A percentile compares a stretch with the other conserved stretches of the same genome.
Evolutionary conservation across 2,329 filamentous ascomycete genomes (phyloP).

Genomic region (Aspergillus luchuensis): DNA sequence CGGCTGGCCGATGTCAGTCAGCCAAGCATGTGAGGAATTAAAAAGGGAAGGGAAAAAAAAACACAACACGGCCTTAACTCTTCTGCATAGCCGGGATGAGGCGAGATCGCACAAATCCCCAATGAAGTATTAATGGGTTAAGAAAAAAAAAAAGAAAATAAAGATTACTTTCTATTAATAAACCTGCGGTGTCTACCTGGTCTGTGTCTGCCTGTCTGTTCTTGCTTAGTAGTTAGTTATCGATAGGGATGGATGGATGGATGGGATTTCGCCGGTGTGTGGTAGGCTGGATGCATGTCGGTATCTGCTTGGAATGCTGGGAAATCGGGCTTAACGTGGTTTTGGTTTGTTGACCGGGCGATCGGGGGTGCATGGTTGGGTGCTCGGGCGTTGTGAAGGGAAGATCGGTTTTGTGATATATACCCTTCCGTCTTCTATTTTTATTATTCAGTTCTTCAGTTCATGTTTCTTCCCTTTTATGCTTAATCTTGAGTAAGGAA

Average conservation of each 20-base stretch:
- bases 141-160: not conserved
- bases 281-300: not conserved
- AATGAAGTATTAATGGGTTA: not conserved
- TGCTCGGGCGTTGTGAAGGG: slow-evolving; percentile 5
- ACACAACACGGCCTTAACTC: not conserved
- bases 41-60: too few relatives aligned
- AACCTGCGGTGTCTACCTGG: slow-evolving; percentile 5
- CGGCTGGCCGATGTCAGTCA: slow-evolving; percentile 6
- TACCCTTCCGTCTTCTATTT: not conserved
- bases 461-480: not conserved
- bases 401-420: not conserved
- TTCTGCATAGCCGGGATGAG: not conserved
- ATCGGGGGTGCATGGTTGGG: slow-evolving; percentile 9
- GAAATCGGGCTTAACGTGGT: slow-evolving; percentile 8
- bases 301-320: slow-evolving; percentile 8
- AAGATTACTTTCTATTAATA: slow-evolving; percentile 4
- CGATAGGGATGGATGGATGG: not conserved
- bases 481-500: not conserved
- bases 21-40: not conserved
- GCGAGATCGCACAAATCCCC: slow-evolving; percentile 2
- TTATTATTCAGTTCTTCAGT: not conserved
- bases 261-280: not conserved
- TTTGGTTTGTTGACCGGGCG: slow-evolving; percentile 9
- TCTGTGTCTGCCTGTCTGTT: too few relatives aligned
- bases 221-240: not conserved